These are phyloP conservation scores for Ogataea zsoltii DNA, from an alignment of 805 yeast genomes.

Conservation along the genomic window DNA sequence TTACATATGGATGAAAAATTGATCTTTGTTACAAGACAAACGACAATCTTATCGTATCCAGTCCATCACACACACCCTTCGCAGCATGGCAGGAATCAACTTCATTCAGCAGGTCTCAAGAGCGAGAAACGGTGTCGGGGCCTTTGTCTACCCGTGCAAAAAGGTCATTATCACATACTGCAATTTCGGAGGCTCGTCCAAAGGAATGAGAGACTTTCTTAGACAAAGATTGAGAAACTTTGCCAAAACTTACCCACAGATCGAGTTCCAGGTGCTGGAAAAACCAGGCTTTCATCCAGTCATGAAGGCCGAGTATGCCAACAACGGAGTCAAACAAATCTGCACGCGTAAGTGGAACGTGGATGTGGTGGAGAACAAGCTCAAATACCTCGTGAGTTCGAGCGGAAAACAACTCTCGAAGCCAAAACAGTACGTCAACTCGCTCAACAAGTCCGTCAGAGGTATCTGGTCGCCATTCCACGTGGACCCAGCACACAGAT, in stretches of 20 bases:
- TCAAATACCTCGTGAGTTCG: conserved; percentile 62
- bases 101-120: conserved; percentile 58
- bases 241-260: conserved; percentile 61
- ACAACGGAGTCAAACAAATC: conserved; percentile 41
- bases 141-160: conserved; percentile 73
- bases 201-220: conserved; percentile 72
- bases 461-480: conserved; percentile 99
- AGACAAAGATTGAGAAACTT: conserved; percentile 50
- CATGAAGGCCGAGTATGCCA: conserved; percentile 56
- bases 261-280: conserved; percentile 69
- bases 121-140: conserved; percentile 76
- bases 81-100: conserved; percentile 45
- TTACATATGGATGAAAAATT: too few species aligned
- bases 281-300: conserved; percentile 81
- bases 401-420: conserved; percentile 64
- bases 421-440: conserved; percentile 76
- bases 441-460: conserved; percentile 81
- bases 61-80: conserved; percentile 39
- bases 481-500: conserved; percentile 52
- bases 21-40: too few species aligned
- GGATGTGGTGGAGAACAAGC: conserved; percentile 61
- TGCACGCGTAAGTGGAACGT: conserved; percentile 75
- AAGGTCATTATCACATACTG: conserved; percentile 78
- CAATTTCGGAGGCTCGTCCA: conserved; percentile 95
- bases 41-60: too few species aligned